Conservation (phyloP, 305 asterid genomes). For the Ilex paraguariensis region DNA sequence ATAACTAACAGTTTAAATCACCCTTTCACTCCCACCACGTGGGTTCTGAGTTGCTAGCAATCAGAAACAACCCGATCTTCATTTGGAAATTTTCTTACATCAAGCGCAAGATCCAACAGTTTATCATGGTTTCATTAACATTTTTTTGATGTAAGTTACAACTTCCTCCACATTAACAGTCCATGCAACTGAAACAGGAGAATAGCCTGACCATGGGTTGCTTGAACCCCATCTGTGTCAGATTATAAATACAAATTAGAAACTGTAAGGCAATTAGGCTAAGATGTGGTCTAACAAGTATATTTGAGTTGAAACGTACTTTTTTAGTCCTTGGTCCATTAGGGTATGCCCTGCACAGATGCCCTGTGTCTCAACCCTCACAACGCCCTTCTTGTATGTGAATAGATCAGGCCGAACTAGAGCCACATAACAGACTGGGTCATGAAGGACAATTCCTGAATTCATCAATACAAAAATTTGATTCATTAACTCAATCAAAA, state of each 20-base stretch:
- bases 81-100: no score
- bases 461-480: no score
- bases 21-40: no score
- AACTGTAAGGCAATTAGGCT: no score
- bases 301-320: slow-evolving; percentile 23
- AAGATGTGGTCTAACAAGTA: not conserved
- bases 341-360: slow-evolving; percentile 76
- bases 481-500: no score
- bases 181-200: slow-evolving; percentile 96
- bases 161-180: slow-evolving; percentile 1
- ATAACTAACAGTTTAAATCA: no score
- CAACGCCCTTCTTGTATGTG: slow-evolving; percentile 84
- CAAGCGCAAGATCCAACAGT: no score
- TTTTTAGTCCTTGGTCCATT: slow-evolving; percentile 85
- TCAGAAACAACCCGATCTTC: no score
- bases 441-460: slow-evolving; percentile 85
- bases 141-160: no score
- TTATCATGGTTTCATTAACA: no score
- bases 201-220: slow-evolving; percentile 75
- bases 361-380: slow-evolving; percentile 97
- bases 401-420: slow-evolving; percentile 88
- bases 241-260: not conserved
- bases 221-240: slow-evolving; percentile 68
- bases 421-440: slow-evolving; percentile 83
- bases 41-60: no score